Conservation (phyloP, 83 land plant genomes). For the Thuja plicata region DNA sequence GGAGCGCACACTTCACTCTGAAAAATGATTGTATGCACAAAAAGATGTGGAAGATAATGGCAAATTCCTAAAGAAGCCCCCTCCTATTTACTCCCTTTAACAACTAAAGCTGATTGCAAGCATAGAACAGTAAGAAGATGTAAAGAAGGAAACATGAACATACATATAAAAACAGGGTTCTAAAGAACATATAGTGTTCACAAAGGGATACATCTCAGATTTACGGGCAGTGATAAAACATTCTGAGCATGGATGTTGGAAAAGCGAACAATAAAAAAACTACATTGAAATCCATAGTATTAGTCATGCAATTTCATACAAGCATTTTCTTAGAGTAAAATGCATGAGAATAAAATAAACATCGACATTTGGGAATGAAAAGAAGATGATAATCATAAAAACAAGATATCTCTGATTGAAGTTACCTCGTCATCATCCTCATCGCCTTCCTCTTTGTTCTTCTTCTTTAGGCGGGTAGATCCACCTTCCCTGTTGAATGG, state of each 20-base stretch:
- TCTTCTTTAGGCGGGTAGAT: slow-evolving; percentile 79
- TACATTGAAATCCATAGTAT: not conserved
- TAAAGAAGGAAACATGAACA: not conserved
- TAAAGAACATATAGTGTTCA: not conserved
- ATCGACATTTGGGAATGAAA: not conserved
- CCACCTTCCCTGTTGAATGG: slow-evolving; percentile 88
- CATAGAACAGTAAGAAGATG: not conserved
- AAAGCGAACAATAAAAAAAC: not conserved
- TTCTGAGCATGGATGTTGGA: not conserved
- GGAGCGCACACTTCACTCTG: not conserved
- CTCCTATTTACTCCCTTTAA: not conserved
- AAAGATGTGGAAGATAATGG: not conserved
- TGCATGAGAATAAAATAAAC: not conserved
- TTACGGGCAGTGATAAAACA: not conserved
- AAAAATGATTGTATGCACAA: not conserved
- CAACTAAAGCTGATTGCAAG: not conserved
- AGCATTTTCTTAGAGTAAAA: not conserved
- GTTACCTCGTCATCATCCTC: slow-evolving; percentile 62
- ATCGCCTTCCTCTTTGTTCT: slow-evolving; percentile 40
- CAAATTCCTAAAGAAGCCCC: not conserved
- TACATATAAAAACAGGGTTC: not conserved
- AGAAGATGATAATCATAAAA: slow-evolving; percentile 21
- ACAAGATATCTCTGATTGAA: slow-evolving; percentile 44
- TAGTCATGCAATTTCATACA: not conserved
- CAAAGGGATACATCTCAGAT: not conserved